Conservation (phyloP, 192 early-diverging fungal species). For the Powellomyces hirtus region DNA sequence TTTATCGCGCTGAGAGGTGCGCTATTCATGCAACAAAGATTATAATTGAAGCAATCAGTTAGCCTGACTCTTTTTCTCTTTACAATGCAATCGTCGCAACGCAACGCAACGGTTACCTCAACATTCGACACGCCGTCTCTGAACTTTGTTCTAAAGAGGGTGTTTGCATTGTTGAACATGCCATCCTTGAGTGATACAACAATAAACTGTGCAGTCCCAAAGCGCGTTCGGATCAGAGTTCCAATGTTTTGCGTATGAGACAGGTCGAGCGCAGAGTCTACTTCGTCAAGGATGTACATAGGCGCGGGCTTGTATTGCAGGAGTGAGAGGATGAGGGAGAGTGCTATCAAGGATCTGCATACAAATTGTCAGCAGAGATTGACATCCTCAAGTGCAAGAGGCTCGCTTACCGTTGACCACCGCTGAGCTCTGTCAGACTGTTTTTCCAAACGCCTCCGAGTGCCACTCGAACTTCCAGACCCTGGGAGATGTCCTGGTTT, state of each 20-base stretch:
- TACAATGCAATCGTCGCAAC: background rate
- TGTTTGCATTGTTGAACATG: conserved; percentile 99
- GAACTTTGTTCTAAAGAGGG: conserved; percentile 91
- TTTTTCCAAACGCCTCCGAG: conserved; percentile 97
- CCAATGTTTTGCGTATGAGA: conserved; percentile 99
- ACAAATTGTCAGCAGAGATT: too few relatives aligned
- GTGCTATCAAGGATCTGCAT: conserved; percentile 84
- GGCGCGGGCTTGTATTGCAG: conserved; percentile 99
- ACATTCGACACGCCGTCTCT: conserved; percentile 92
- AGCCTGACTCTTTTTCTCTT: too few relatives aligned
- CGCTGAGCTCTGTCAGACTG: conserved; percentile 92
- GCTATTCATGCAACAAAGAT: background rate
- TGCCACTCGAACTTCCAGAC: conserved; percentile 92
- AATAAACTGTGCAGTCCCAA: conserved; percentile 97
- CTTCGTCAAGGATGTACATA: conserved; percentile 99
- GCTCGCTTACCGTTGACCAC: conserved; percentile 77
- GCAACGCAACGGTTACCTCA: conserved; percentile 47
- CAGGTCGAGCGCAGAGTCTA: conserved; percentile 95
- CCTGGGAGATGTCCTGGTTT: conserved; percentile 72
- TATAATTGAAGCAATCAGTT: background rate
- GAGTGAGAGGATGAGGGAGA: conserved; percentile 92
- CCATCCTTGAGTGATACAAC: conserved; percentile 98
- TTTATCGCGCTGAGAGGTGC: background rate
- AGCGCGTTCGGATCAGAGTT: conserved; percentile 83
- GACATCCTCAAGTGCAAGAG: background rate